Evolutionary conservation across 2,329 filamentous ascomycete genomes (phyloP).

Genomic region (Arachnomyces sp.): DNA sequence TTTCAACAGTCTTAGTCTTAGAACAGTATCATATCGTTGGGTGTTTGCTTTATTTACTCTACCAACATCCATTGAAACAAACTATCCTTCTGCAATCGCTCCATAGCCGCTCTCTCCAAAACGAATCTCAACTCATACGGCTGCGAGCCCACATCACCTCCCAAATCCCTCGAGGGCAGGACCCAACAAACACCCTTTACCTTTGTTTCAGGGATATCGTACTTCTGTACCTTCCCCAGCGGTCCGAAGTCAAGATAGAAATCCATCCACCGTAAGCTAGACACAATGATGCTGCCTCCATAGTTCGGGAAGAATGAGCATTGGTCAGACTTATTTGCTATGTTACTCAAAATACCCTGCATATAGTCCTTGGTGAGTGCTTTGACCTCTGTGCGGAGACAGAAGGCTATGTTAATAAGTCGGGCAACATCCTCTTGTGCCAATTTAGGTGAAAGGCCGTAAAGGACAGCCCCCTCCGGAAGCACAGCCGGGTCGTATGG

Average conservation of each 20-base stretch:
- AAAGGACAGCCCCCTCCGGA: neutral
- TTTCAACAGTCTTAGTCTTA: too few relatives aligned
- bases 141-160: slow-evolving; percentile 1
- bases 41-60: too few relatives aligned
- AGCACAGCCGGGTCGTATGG: slow-evolving; percentile 1
- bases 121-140: slow-evolving; percentile 7
- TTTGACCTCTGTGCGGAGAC: slow-evolving; percentile 1
- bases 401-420: slow-evolving; percentile 3
- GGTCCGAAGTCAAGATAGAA: slow-evolving; percentile 6
- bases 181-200: slow-evolving; percentile 6
- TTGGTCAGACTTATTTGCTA: neutral
- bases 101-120: slow-evolving; percentile 5
- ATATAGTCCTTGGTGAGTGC: slow-evolving; percentile 4
- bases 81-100: slow-evolving; percentile 3
- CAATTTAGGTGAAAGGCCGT: neutral
- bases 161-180: slow-evolving; percentile 2
- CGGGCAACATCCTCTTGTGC: neutral
- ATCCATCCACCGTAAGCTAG: slow-evolving; percentile 8
- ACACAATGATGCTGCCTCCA: slow-evolving; percentile 5
- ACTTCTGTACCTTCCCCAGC: slow-evolving; percentile 4
- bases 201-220: slow-evolving; percentile 7
- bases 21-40: too few relatives aligned
- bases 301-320: neutral
- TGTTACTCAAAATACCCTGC: slow-evolving; percentile 2
- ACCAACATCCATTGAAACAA: slow-evolving; percentile 4